A percentile compares a stretch with the other conserved stretches of the same genome.
phyloP scores from a whole-genome alignment of 1,284 basidiomycete genomes.

The Omphalotus olearius region DNA sequence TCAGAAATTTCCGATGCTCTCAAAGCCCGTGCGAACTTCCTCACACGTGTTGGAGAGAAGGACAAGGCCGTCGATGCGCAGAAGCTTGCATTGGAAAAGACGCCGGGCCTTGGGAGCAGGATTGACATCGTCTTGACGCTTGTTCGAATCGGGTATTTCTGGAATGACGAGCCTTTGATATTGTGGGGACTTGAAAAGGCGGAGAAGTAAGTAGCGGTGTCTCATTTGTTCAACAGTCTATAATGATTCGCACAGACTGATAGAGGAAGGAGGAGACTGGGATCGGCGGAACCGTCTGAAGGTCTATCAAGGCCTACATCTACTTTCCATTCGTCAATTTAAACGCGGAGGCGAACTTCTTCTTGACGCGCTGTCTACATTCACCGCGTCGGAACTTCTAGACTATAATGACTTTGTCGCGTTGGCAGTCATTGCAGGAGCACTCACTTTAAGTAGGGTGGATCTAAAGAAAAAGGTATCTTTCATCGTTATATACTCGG shows the following conservation, averaged over 20 bases:
- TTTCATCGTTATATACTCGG: not conserved
- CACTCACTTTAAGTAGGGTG: conserved; percentile 76
- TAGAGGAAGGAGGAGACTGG: conserved; percentile 98
- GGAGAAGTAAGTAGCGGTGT: conserved; percentile 59
- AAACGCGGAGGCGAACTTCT: conserved; percentile 66
- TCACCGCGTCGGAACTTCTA: conserved; percentile 76
- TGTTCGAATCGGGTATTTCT: conserved; percentile 91
- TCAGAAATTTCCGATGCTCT: conserved; percentile 89
- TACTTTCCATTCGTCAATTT: conserved; percentile 84
- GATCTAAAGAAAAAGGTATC: conserved; percentile 89
- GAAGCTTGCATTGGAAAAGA: conserved; percentile 86
- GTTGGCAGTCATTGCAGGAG: conserved; percentile 79
- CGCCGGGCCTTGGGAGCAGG: conserved; percentile 86
- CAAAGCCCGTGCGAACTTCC: conserved; percentile 81
- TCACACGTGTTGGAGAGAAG: conserved; percentile 93
- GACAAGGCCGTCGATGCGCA: conserved; percentile 78
- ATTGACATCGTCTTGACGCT: conserved; percentile 93
- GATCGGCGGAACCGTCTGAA: conserved; percentile 95
- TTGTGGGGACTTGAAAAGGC: conserved; percentile 76
- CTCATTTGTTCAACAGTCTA: not conserved
- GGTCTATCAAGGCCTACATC: conserved; percentile 89
- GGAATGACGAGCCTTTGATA: conserved; percentile 76
- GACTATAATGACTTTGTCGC: conserved; percentile 91
- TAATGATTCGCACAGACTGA: conserved; percentile 50
- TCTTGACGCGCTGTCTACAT: conserved; percentile 80